Evolutionary conservation across 139 green algal genomes (phyloP), one percentile per base, ranked within the genome.

Genomic region (Picochlorum sp.): DNA sequence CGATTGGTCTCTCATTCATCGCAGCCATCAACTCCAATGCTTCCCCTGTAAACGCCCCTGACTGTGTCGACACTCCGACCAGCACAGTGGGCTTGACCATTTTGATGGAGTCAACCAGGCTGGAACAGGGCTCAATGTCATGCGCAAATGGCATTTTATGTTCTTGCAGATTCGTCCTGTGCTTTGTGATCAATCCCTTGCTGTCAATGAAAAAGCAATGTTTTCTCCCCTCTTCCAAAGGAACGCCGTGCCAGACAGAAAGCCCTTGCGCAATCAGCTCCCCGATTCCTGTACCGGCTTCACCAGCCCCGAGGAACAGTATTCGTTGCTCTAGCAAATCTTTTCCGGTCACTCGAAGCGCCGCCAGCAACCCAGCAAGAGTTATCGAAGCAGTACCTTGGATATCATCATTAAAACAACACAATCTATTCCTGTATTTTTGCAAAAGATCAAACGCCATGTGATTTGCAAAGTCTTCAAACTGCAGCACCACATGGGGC

Each of bases 351-450:
- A 74, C 69, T 5, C 82, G 59, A 44, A 88, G 70, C 13, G 81
- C 81, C 0, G 64, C 68, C 29, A 95, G 74, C 33, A 96, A 14
- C 0, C 80, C 84, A 2, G 86, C 81, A 39, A 95, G 63, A 3
- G 77, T 80, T 36, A 96, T 83, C 61, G 70, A 75, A 0, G 87
- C 87, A 1, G 87, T 95, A 43, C 82, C 85, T 64, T 93, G 79
- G 26, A 82, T 79, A 51, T 81, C 89, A 57, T 96, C 89, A 66
- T 97, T 97, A 74, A 97, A 97, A 31, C 61, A 81, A 59, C 74
- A 80, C 41, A 82, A 51, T 44, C 59, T 31, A 52, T 68, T 25
- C 13, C 69, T 57, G 37, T 75, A 77, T 13, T 37, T 64, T 10
- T 88, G 73, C 16, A 96, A 72, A 47, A 96, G 61, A 13, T 71